phyloP scores from a whole-genome alignment of 225 moss, liverwort and hornwort species.

The Pleurozium schreberi region DNA sequence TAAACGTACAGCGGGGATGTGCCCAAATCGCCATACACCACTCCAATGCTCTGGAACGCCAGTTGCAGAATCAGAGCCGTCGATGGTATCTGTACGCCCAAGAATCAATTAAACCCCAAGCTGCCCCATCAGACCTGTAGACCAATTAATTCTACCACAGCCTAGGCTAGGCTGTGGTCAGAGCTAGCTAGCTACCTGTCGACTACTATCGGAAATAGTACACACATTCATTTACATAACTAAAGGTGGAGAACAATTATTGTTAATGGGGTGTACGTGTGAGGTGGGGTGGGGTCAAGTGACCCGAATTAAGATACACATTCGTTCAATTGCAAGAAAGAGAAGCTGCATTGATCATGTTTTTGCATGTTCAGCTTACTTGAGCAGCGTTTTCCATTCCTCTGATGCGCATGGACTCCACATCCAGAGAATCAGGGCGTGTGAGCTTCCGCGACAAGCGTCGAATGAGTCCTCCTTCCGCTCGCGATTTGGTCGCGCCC shows the following conservation, averaged over 20 bases:
- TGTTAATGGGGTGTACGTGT: neutral
- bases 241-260: too few relatives aligned
- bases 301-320: neutral
- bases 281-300: neutral
- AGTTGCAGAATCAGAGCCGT: slow-evolving; percentile 27
- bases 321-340: neutral
- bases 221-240: too few relatives aligned
- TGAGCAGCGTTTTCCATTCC: slow-evolving; percentile 16
- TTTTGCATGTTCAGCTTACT: neutral
- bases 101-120: neutral
- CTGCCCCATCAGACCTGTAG: neutral
- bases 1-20: slow-evolving; percentile 86
- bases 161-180: neutral
- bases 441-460: slow-evolving; percentile 36
- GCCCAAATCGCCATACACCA: slow-evolving; percentile 81
- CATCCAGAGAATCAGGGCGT: slow-evolving; percentile 41
- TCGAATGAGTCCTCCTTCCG: slow-evolving; percentile 2
- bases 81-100: slow-evolving; percentile 19
- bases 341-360: neutral
- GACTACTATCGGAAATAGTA: neutral
- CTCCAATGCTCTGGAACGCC: slow-evolving; percentile 83
- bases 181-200: neutral
- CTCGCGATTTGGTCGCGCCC: neutral
- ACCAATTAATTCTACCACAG: neutral
- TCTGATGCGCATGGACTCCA: slow-evolving; percentile 39